phyloP scores from a whole-genome alignment of 192 early-diverging fungal genomes.

The Umbelopsis ramanniana region DNA sequence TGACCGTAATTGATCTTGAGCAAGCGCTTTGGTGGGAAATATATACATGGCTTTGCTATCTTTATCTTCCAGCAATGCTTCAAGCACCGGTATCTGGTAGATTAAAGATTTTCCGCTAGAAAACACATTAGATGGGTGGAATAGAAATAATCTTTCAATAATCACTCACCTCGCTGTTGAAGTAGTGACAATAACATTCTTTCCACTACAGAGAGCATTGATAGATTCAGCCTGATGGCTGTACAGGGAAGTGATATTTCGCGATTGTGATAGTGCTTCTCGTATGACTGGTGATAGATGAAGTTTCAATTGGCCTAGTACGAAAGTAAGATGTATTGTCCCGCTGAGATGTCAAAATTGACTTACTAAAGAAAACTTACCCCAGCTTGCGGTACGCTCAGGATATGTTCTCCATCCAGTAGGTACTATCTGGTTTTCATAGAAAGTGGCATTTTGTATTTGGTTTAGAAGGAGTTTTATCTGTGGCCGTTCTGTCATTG shows the following conservation, averaged over 20 bases:
- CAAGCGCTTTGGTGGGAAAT: slow-evolving; percentile 84
- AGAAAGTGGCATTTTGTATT: slow-evolving; percentile 1
- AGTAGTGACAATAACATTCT: slow-evolving; percentile 70
- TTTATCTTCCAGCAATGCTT: slow-evolving; percentile 49
- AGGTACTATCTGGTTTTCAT: slow-evolving; percentile 1
- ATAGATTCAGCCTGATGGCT: slow-evolving; percentile 77
- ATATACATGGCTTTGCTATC: slow-evolving; percentile 57
- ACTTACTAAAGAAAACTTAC: neutral
- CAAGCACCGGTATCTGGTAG: slow-evolving; percentile 73
- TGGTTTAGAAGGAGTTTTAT: neutral
- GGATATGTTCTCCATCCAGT: neutral
- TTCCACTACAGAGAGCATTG: slow-evolving; percentile 46
- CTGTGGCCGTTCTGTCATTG: neutral
- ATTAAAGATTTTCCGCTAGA: slow-evolving; percentile 79
- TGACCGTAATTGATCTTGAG: slow-evolving; percentile 74
- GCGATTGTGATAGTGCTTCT: neutral
- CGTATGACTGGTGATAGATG: neutral
- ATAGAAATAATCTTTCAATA: neutral
- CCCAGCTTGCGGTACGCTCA: neutral
- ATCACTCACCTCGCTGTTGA: slow-evolving; percentile 65
- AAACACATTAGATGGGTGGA: neutral
- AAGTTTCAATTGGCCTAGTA: neutral
- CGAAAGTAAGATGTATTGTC: neutral
- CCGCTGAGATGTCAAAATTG: neutral
- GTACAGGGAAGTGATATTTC: slow-evolving; percentile 49